These are phyloP conservation scores for Tetraselmis chui DNA, from an alignment of 139 green algal genomes.

Conservation along the genomic window DNA sequence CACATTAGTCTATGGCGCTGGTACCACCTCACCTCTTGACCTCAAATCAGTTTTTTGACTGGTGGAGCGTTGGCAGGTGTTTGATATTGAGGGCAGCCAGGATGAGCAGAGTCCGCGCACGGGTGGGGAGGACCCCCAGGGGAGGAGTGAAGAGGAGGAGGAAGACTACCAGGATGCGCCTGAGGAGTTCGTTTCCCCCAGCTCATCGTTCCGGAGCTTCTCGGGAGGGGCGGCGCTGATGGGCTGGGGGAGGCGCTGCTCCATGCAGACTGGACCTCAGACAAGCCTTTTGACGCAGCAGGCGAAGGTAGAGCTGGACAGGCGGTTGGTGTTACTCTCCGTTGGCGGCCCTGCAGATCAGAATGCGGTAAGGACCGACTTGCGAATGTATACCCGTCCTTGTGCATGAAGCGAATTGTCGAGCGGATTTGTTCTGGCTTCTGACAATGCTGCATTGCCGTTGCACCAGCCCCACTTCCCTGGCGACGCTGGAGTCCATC, in stretches of 20 bases:
- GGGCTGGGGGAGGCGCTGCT: background rate
- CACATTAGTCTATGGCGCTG: too few relatives aligned
- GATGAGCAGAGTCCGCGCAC: background rate
- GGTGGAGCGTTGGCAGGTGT: too few relatives aligned
- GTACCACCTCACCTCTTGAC: too few relatives aligned
- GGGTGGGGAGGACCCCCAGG: background rate
- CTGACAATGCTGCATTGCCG: too few relatives aligned
- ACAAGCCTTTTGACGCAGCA: background rate
- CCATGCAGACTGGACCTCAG: background rate
- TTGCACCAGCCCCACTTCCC: too few relatives aligned
- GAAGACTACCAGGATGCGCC: background rate
- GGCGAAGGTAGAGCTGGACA: background rate
- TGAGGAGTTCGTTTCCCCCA: background rate
- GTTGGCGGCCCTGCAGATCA: background rate
- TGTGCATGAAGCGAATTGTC: too few relatives aligned
- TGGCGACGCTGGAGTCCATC: too few relatives aligned
- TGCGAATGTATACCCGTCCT: too few relatives aligned
- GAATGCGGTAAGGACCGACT: background rate
- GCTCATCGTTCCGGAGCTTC: background rate
- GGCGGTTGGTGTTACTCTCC: background rate
- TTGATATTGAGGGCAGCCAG: background rate
- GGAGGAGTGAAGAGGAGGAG: background rate
- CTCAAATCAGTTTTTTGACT: too few relatives aligned
- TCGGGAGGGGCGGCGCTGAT: background rate
- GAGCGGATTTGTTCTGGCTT: too few relatives aligned